These are phyloP conservation scores for Chaetomium fimeti DNA, from an alignment of 495 filamentous ascomycete genomes.

Conservation along the genomic window DNA sequence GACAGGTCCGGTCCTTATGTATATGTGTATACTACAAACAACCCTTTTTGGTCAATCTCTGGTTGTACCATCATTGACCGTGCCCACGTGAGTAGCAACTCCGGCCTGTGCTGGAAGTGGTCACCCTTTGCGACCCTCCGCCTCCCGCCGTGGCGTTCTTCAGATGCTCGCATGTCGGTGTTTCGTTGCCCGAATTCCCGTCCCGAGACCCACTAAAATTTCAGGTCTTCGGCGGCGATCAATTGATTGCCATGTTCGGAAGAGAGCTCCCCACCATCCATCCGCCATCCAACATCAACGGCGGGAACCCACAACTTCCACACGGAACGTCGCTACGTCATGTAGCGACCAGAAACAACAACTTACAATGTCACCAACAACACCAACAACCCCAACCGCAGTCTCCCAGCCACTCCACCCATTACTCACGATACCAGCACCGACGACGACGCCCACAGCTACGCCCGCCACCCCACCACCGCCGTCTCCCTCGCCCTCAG, in stretches of 20 bases:
- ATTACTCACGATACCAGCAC: background rate
- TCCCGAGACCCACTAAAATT: slow-evolving; percentile 30
- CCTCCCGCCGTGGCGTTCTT: no score
- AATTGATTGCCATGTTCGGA: background rate
- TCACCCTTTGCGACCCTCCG: background rate
- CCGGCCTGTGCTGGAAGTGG: background rate
- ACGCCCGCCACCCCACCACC: slow-evolving; percentile 11
- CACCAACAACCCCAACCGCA: background rate
- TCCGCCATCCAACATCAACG: slow-evolving; percentile 6
- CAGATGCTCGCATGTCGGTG: background rate
- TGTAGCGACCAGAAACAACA: slow-evolving; percentile 25
- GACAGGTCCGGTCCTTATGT: slow-evolving; percentile 16
- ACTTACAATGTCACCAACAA: slow-evolving; percentile 20
- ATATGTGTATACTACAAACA: slow-evolving; percentile 32
- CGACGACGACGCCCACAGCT: background rate
- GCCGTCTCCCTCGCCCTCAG: slow-evolving; percentile 1
- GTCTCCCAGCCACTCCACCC: background rate
- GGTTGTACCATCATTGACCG: background rate
- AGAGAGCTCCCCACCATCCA: slow-evolving; percentile 1
- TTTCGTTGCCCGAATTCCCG: slow-evolving; percentile 8
- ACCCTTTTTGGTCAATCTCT: background rate
- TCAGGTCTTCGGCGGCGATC: slow-evolving; percentile 11
- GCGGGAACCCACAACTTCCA: background rate
- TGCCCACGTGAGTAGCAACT: background rate
- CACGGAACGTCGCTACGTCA: slow-evolving; percentile 12